phyloP scores from a whole-genome alignment of 805 yeast species.

The Cyberlindnera subsufficiens region DNA sequence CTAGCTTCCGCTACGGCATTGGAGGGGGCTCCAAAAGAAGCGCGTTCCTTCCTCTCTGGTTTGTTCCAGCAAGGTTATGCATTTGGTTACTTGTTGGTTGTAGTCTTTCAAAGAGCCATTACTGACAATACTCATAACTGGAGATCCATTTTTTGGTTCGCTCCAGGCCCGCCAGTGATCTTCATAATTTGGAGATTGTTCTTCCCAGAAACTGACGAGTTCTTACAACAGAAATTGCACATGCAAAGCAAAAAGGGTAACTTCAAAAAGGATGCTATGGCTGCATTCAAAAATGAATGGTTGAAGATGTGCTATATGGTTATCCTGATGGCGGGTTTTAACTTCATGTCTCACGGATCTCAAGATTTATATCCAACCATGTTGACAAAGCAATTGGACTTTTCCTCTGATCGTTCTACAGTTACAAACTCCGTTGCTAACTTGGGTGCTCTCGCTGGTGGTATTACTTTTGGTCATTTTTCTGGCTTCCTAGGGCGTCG shows the following conservation, averaged over 20 bases:
- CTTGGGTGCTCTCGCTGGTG: constrained; percentile 54
- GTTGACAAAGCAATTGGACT: constrained; percentile 40
- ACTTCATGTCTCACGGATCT: constrained; percentile 57
- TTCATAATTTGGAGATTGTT: constrained; percentile 36
- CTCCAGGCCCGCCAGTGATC: constrained; percentile 49
- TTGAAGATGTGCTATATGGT: constrained; percentile 50
- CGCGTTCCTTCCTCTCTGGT: constrained; percentile 58
- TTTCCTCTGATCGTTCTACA: constrained; percentile 38
- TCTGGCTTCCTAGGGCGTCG: constrained; percentile 54
- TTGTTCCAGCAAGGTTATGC: constrained; percentile 80
- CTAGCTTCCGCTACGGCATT: constrained; percentile 38
- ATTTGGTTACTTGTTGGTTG: constrained; percentile 61
- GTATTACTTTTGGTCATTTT: constrained; percentile 47
- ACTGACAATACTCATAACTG: constrained; percentile 48
- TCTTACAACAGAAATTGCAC: constrained; percentile 34
- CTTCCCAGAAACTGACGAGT: constrained; percentile 50
- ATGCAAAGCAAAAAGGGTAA: constrained; percentile 26
- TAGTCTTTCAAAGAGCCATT: constrained; percentile 59
- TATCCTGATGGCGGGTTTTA: constrained; percentile 57
- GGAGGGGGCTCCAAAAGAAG: constrained; percentile 41
- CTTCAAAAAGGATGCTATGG: constrained; percentile 27
- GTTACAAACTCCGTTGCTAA: constrained; percentile 54
- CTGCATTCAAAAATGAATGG: constrained; percentile 47
- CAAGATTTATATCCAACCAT: constrained; percentile 59
- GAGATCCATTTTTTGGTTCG: constrained; percentile 66